Conservation (phyloP, 768 basidiomycete genomes). For the Lenzites betulinus region DNA sequence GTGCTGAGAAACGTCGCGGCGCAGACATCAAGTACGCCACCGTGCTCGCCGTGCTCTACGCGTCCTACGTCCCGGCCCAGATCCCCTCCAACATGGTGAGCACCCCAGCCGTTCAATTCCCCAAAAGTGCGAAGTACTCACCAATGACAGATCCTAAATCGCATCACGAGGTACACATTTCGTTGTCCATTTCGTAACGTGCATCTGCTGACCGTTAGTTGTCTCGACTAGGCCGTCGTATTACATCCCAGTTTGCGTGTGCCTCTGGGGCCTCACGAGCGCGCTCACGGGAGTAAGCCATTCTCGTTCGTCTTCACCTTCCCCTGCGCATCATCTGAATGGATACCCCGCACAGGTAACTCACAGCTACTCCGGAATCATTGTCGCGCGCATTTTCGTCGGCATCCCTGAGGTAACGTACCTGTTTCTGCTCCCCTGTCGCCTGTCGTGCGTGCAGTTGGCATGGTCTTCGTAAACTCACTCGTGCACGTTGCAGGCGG, state of each 20-base stretch:
- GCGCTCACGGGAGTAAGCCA: slow-evolving; percentile 57
- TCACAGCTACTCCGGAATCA: slow-evolving; percentile 52
- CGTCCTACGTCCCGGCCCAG: slow-evolving; percentile 62
- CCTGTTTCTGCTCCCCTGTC: background rate
- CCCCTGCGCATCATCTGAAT: background rate
- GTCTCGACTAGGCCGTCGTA: slow-evolving; percentile 49
- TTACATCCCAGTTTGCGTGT: slow-evolving; percentile 62
- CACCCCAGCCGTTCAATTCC: background rate
- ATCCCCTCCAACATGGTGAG: slow-evolving; percentile 68
- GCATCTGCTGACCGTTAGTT: too few species aligned
- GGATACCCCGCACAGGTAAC: slow-evolving; percentile 43
- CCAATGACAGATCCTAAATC: slow-evolving; percentile 52
- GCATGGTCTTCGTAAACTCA: background rate
- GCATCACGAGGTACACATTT: slow-evolving; percentile 46
- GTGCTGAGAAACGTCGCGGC: background rate
- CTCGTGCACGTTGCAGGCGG: slow-evolving; percentile 42
- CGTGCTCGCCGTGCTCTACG: slow-evolving; percentile 55
- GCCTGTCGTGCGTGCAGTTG: background rate
- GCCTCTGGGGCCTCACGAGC: slow-evolving; percentile 65
- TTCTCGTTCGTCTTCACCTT: background rate
- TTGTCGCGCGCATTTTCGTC: slow-evolving; percentile 60
- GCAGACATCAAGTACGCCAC: slow-evolving; percentile 55
- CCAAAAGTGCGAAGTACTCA: background rate
- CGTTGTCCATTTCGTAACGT: too few species aligned
- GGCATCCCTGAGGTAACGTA: slow-evolving; percentile 56